phyloP scores from a whole-genome alignment of 345 rosid genomes.

The Eucalyptus caleyi region DNA sequence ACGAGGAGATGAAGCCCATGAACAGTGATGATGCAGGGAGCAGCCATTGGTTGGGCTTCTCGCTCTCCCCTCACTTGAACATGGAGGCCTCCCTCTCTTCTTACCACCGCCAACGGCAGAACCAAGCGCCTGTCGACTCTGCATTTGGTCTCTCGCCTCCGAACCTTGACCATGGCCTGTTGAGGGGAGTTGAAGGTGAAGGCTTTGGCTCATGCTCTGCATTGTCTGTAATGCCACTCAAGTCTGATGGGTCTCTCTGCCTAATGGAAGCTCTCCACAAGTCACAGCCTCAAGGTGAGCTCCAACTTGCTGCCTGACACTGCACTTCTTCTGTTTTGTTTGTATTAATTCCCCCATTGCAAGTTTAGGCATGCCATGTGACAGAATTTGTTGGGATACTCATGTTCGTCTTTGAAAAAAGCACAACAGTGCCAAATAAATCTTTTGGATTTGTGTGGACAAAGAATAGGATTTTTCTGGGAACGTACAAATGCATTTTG shows the following conservation, averaged over 20 bases:
- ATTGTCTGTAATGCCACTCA: constrained; percentile 74
- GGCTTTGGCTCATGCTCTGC: constrained; percentile 26
- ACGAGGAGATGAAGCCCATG: constrained; percentile 45
- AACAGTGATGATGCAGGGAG: constrained; percentile 32
- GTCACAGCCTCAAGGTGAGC: constrained; percentile 55
- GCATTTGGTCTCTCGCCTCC: background rate
- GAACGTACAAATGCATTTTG: background rate
- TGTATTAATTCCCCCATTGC: background rate
- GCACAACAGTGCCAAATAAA: background rate
- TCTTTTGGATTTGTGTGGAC: background rate
- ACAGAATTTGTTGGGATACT: background rate
- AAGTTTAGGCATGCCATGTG: background rate
- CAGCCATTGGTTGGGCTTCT: constrained; percentile 67
- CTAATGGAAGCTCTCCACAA: constrained; percentile 74
- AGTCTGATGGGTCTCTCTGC: constrained; percentile 95
- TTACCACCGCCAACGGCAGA: background rate
- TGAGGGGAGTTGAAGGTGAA: constrained; percentile 34
- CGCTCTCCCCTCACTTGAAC: constrained; percentile 50
- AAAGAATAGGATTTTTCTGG: background rate
- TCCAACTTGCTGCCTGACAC: background rate
- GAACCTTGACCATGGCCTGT: constrained; percentile 18
- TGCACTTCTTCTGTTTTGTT: background rate
- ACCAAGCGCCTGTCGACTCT: background rate
- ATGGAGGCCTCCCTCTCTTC: constrained; percentile 26
- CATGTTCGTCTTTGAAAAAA: background rate